phyloP scores from a whole-genome alignment of 2,329 filamentous ascomycete species.

The Aaosphaeria pasadenensis region DNA sequence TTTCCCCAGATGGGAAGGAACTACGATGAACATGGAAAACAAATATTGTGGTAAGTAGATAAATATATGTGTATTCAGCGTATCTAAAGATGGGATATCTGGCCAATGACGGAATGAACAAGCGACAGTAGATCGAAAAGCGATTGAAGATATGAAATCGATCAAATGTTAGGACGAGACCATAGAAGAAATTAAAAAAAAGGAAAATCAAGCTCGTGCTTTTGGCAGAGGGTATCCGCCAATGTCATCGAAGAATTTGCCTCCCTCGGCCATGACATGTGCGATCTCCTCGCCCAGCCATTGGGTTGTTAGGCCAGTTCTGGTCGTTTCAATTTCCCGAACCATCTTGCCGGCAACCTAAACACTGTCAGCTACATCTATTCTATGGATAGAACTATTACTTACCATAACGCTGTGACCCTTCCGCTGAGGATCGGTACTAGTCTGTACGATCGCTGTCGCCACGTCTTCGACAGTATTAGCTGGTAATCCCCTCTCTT shows the following conservation, averaged over 20 bases:
- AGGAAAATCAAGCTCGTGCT: background rate
- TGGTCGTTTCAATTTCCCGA: slow-evolving; percentile 28
- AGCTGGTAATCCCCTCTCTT: slow-evolving; percentile 36
- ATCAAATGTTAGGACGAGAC: too few species aligned
- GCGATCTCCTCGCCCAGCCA: slow-evolving; percentile 36
- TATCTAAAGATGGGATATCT: too few species aligned
- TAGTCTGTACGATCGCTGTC: slow-evolving; percentile 38
- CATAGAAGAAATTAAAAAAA: too few species aligned
- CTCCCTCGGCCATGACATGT: slow-evolving; percentile 27
- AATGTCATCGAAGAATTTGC: slow-evolving; percentile 33
- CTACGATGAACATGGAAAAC: too few species aligned
- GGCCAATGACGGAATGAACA: too few species aligned
- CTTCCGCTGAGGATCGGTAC: slow-evolving; percentile 24
- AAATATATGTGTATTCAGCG: too few species aligned
- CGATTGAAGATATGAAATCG: too few species aligned
- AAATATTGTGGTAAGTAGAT: too few species aligned
- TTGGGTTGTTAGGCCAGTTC: slow-evolving; percentile 18
- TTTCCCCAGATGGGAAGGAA: too few species aligned
- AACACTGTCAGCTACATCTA: background rate
- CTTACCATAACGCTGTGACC: slow-evolving; percentile 31
- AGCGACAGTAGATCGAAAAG: too few species aligned
- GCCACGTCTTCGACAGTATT: slow-evolving; percentile 46
- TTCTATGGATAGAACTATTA: background rate
- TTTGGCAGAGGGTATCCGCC: slow-evolving; percentile 36
- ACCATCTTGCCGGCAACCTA: slow-evolving; percentile 27